Base-by-base conservation (phyloP, 306 rosid species). In the Inga laurina region DNA sequence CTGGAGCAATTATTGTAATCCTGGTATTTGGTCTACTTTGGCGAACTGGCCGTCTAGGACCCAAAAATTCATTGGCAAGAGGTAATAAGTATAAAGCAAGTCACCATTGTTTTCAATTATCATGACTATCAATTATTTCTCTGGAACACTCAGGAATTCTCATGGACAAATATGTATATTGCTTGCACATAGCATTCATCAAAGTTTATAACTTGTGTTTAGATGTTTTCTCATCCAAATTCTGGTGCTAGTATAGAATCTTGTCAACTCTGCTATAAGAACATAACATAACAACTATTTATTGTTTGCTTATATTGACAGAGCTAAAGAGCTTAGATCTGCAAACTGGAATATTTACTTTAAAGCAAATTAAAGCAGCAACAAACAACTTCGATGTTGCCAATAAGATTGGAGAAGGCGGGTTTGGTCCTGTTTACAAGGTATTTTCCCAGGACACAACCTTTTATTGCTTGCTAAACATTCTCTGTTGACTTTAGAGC, bases 361-460 rank as follows among this genome's bases (percentile, higher is more conserved):
- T 91, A 41, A 75, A 88, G 48, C 91, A 91, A 87, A 82, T 93
- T 32, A 88, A 75, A 87, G 88, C 85, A 34, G 95, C 97, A 74
- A 91, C 93, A 18, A 80, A 73, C 51, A 86, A 93, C 80, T 93
- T 93, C 76, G 93, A 90, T 56, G 48, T 49, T 35, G 64, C 84
- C 44, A 79, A 71, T 64, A 93, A 93, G 85, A 90, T 93, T 72
- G 95, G 93, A 32, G 95, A 93, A 84, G 95, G 97, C 48, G 97
- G 92, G 22, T 93, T 93, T 85, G 97, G 97, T 69, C 83, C 89
- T 34, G 94, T 93, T 72, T 91, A 81, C 85, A 93, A 91, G 93
- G 95, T 91, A 93, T 75, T 77, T 9, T 11, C 41, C 75, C 56
- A 5, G 18, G 34, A 44, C 54, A 71, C 48, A 71, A 71, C 37